A percentile compares a stretch with the other conserved stretches of the same genome.
phyloP scores from a whole-genome alignment of 225 moss, liverwort and hornwort species.

The Physcomitrellopsis africana region DNA sequence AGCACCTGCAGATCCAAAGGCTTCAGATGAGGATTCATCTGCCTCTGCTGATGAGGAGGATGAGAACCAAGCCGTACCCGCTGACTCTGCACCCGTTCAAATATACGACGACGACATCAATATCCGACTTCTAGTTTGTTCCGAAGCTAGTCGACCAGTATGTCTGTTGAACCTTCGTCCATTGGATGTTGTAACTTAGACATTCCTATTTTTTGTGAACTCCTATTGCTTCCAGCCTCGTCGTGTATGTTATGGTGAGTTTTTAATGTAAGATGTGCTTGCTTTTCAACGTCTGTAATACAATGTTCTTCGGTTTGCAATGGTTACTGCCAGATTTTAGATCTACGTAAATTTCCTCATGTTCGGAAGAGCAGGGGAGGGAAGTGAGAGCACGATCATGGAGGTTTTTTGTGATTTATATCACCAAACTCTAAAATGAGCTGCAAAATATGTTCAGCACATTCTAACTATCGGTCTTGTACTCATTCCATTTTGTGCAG shows the following conservation, averaged over 20 bases:
- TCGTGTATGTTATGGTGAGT: neutral
- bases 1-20: constrained; percentile 62
- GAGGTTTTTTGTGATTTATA: neutral
- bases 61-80: constrained; percentile 53
- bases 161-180: constrained; percentile 11
- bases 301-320: neutral
- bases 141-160: constrained; percentile 88
- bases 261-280: constrained; percentile 3
- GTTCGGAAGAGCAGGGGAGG: neutral
- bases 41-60: constrained; percentile 69
- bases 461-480: neutral
- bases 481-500: constrained; percentile 44
- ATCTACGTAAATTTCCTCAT: neutral
- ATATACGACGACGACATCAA: constrained; percentile 87
- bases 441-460: neutral
- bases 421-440: neutral
- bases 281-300: neutral
- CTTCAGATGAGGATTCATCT: constrained; percentile 51
- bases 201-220: neutral
- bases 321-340: neutral
- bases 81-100: constrained; percentile 79
- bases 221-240: constrained; percentile 20
- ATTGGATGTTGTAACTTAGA: constrained; percentile 14
- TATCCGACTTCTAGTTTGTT: constrained; percentile 84
- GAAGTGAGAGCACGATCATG: neutral